Base-by-base conservation (phyloP, 2,329 filamentous ascomycete genomes). In the Thermothelomyces thermophilus region DNA sequence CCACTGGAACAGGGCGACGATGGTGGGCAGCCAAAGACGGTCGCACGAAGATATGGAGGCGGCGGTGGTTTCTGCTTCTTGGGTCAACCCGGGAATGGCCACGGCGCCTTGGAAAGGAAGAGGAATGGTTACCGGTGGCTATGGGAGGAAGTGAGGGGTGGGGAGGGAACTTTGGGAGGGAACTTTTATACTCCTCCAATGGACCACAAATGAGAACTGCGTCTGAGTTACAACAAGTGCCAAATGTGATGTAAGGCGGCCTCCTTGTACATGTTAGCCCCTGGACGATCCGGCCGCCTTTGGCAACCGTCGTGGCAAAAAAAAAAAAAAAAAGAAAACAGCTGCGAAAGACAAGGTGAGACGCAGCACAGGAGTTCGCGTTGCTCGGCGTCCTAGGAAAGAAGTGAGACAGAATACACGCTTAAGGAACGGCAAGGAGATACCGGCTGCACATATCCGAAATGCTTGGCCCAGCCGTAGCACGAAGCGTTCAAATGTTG, bases 391-490 rank as follows among this genome's bases (percentile, higher is more conserved):
- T 43, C 34, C 10, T 45, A 31, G 36, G 42, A 26, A 26, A 5
- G 17, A 8, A n/a, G 26, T 33, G n/a, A 30, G 17, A 33, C 17
- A 31, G 20, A n/a, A n/a, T n/a, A n/a, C n/a, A n/a, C n/a, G n/a
- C n/a, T n/a, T n/a, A n/a, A n/a, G n/a, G n/a, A 13, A 31, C 14
- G 22, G 14, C 36, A 46, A 50, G 36, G n/a, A n/a, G n/a, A n/a
- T 31, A 37, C 42, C 30, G 42, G 8, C 42, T 50, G 48, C 42
- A 41, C 30, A 41, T 41, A 37, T 41, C 47, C 41, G 30, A 19
- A 17, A 30, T 19, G n/a, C n/a, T 20, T 31, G 13, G 26, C 35
- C 14, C 33, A n/a, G 30, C 11, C 30, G 16, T n/a, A n/a, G n/a
- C n/a, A 30, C 22, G 31, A 42, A 17, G 31, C 17, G 16, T n/a